Base-by-base conservation (phyloP, 805 yeast genomes). In the Phaffomyces opuntiae region DNA sequence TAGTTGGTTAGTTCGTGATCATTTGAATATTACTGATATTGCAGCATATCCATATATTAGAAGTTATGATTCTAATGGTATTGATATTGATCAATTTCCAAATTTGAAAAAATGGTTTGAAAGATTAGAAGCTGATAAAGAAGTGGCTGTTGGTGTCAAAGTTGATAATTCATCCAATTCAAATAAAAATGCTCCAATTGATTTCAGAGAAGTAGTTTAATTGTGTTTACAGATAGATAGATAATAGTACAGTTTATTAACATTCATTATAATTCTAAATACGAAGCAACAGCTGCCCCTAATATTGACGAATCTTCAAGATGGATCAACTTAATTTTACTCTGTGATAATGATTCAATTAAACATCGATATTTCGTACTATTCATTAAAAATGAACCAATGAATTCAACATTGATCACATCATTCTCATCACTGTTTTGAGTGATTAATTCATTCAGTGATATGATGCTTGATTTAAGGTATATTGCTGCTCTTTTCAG, bases 1-100 rank as follows among this genome's bases (percentile, higher is more conserved):
- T 26, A 82, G 81, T 2, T 83, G 55, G 57, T 62, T 81, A 21
- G 83, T 78, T 45, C 84, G 85, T 38, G 74, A 74, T 50, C 78
- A 77, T 47, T 54, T 80, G 40, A 67, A 81, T 0, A 67, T 77
- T 44, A 84, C 86, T 9, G 90, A 83, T 60, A 57, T 78, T 40
- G 65, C 69, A 21, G 57, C 69, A 5, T 66, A 64, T 42, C 72
- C 77, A 8, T 16, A 36, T 26, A 31, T 38, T 41, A 38, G 36
- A 29, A 16, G 17, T 7, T 32, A 42, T 9, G 39, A 34, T 11
- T 21, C 37, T 13, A 35, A 27, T 25, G 40, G n/a, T 7, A 35
- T 35, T 17, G 29, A 39, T 26, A 29, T 38, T 24, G 21, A 36
- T 34, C 19, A 36, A 9, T 36, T 42, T 25, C 31, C 17, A n/a